A percentile compares a stretch with the other conserved stretches of the same genome.
phyloP scores from a whole-genome alignment of 441 rosid genomes.

The Brassica hybrid region DNA sequence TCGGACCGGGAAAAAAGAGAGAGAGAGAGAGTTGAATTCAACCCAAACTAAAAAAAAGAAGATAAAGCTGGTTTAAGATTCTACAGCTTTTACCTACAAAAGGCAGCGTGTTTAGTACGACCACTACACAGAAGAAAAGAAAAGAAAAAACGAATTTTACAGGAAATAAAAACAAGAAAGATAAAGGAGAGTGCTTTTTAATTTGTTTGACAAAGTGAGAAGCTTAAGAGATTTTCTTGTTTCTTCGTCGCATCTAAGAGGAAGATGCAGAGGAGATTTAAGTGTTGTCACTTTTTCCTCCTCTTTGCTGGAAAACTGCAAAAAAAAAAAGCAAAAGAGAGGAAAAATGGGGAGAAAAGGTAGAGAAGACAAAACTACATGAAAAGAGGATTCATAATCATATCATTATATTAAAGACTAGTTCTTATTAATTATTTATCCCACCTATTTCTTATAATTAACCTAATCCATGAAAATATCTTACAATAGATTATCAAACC shows the following conservation, averaged over 20 bases:
- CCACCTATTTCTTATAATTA: constrained; percentile 15
- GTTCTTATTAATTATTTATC: constrained; percentile 8
- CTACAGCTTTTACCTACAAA: constrained; percentile 33
- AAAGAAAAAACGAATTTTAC: constrained; percentile 35
- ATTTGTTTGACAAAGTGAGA: constrained; percentile 2
- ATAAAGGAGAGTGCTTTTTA: background rate
- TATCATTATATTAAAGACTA: constrained; percentile 25
- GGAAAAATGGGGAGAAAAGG: constrained; percentile 17
- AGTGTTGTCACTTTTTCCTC: constrained; percentile 7
- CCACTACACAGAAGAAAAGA: constrained; percentile 13
- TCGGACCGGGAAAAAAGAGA: constrained; percentile 30
- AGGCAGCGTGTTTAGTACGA: constrained; percentile 46
- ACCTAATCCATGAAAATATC: background rate
- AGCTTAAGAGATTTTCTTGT: constrained; percentile 10
- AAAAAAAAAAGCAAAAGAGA: constrained; percentile 14
- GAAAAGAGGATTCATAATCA: constrained; percentile 35
- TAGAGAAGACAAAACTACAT: constrained; percentile 38
- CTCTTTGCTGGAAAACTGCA: constrained; percentile 28
- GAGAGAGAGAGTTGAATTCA: constrained; percentile 28
- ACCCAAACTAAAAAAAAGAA: constrained; percentile 8
- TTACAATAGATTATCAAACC: constrained; percentile 6
- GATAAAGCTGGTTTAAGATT: constrained; percentile 28
- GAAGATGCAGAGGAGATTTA: constrained; percentile 19
- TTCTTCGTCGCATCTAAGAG: constrained; percentile 14
- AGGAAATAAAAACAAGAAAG: background rate